These are phyloP conservation scores for Shiraia sp. DNA, from an alignment of 2,329 filamentous ascomycete genomes.

Conservation along the genomic window DNA sequence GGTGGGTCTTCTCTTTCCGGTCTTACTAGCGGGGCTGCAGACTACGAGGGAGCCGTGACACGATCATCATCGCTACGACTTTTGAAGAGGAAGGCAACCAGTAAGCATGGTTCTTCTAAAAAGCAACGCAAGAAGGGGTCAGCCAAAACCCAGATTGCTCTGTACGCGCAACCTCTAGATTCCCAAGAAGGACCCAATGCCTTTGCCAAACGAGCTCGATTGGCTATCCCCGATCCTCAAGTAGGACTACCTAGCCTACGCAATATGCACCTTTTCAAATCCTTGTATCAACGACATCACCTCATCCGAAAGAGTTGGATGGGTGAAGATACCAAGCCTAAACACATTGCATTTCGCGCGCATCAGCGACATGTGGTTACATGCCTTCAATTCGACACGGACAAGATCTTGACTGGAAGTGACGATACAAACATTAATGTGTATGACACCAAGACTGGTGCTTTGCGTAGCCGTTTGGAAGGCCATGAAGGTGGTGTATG, in stretches of 20 bases:
- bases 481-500: conserved; percentile 97
- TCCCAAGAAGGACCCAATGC: conserved; percentile 81
- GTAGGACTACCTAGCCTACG: conserved; percentile 78
- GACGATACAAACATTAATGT: conserved; percentile 98
- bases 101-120: conserved; percentile 51
- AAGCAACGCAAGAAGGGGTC: conserved; percentile 60
- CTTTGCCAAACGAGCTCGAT: conserved; percentile 80
- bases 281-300: conserved; percentile 89
- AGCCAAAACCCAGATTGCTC: conserved; percentile 46
- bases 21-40: conserved; percentile 14
- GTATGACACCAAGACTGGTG: conserved; percentile 94
- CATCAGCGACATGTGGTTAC: conserved; percentile 97
- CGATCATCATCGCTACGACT: conserved; percentile 37
- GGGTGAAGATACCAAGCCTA: conserved; percentile 75
- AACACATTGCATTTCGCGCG: conserved; percentile 93
- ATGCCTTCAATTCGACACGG: conserved; percentile 94
- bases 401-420: conserved; percentile 97
- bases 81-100: conserved; percentile 46
- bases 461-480: conserved; percentile 78
- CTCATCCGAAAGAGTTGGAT: conserved; percentile 94
- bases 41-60: conserved; percentile 34
- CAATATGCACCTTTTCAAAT: conserved; percentile 92
- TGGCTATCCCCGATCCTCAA: conserved; percentile 79
- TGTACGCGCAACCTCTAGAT: conserved; percentile 54
- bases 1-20: conserved; percentile 28